Base-by-base conservation (phyloP, 2,329 filamentous ascomycete genomes). In the Dactylellina haptotyla region DNA sequence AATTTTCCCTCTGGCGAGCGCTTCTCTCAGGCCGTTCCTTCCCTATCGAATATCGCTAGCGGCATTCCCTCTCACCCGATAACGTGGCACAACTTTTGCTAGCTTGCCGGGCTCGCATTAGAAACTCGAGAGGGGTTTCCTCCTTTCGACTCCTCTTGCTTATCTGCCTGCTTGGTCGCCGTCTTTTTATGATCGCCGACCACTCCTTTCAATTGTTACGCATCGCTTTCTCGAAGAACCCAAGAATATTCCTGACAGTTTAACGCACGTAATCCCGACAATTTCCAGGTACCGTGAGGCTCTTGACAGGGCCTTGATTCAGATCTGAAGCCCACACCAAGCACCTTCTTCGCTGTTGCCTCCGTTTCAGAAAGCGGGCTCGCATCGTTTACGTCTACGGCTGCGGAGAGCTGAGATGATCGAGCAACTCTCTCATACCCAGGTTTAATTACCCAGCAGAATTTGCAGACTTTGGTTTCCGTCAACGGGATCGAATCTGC, bases 141-240 rank as follows among this genome's bases (percentile, higher is more conserved):
- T 54, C 59, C 67, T 58, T 72, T 72, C 20, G 51, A 63, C 37
- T 59, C 63, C 56, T 69, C 67, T 46, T 72, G 67, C 67, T 72
- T 72, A 72, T 72, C 67, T 59, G 67, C 67, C 51, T 72, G 67
- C 53, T 63, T 72, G 59, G 67, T 72, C 67, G 67, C 67, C 67
- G 67, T 72, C 67, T 50, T 72, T 53, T 72, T 59, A 72, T 72
- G 67, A 72, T 72, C 67, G 67, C 67, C 67, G 67, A 72, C 67
- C 67, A 72, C 59, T 72, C 53, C 45, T 65, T 72, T 72, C 53
- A 72, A 72, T 72, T 72, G 67, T 72, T 72, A 72, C 67, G 67
- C 67, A 72, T 65, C 67, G 48, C 56, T 59, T 72, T 65, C 59
- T 72, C 67, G 59, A 72, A 72, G 48, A 45, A 54, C 59, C 67